Evolutionary conservation across 2,329 filamentous ascomycete species (phyloP).

Genomic region (Trichoderma brevicompactum): DNA sequence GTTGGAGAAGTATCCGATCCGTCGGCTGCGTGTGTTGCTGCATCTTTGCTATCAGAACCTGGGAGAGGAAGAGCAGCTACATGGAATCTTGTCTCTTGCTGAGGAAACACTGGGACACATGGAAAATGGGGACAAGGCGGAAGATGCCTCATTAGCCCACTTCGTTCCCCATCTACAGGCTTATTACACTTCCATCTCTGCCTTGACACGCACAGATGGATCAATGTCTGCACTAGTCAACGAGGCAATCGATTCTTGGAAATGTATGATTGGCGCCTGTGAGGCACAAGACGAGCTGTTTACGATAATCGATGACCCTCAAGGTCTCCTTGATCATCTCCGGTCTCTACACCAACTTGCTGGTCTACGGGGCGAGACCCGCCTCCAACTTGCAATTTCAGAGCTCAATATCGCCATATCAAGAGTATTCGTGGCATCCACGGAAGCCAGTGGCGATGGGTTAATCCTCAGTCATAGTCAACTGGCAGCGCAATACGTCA

Average conservation of each 20-base stretch:
- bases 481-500: constrained; percentile 58
- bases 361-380: constrained; percentile 55
- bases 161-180: constrained; percentile 56
- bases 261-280: constrained; percentile 46
- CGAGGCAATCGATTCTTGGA: constrained; percentile 52
- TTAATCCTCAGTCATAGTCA: constrained; percentile 53
- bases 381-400: constrained; percentile 51
- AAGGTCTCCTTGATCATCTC: constrained; percentile 54
- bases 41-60: constrained; percentile 54
- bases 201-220: constrained; percentile 46
- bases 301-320: constrained; percentile 53
- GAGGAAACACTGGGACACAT: constrained; percentile 46
- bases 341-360: constrained; percentile 57
- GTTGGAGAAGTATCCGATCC: constrained; percentile 55
- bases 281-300: constrained; percentile 48
- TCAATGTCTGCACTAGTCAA: constrained; percentile 41
- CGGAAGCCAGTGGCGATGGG: constrained; percentile 43
- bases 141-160: constrained; percentile 50
- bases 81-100: constrained; percentile 47
- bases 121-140: constrained; percentile 45
- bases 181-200: constrained; percentile 50
- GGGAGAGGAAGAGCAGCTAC: constrained; percentile 48
- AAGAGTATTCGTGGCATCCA: constrained; percentile 39
- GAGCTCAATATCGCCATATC: constrained; percentile 52
- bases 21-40: constrained; percentile 57